Conservation (phyloP, 352 stramenopile species). For the Pythium volutum region DNA sequence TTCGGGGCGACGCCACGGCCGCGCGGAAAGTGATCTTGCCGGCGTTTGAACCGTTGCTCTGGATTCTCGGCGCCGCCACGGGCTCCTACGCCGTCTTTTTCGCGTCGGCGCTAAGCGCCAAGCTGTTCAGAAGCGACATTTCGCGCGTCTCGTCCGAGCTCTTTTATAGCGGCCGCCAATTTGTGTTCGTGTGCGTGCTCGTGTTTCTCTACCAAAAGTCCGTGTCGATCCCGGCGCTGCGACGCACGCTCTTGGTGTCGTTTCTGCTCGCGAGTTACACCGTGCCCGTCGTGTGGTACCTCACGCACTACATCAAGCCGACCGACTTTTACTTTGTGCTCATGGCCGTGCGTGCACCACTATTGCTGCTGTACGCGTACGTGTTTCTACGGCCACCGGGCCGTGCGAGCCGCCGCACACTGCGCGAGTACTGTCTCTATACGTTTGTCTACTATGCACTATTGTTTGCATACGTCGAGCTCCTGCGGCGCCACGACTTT, state of each 20-base stretch:
- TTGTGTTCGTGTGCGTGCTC: conserved; percentile 44
- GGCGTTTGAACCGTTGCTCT: conserved; percentile 64
- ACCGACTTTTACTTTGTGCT: conserved; percentile 21
- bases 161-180: conserved; percentile 50
- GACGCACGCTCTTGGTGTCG: conserved; percentile 39
- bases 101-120: conserved; percentile 34
- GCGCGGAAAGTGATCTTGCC: conserved; percentile 65
- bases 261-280: conserved; percentile 49
- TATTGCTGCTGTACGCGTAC: conserved; percentile 41
- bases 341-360: conserved; percentile 26
- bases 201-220: conserved; percentile 64
- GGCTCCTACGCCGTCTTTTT: conserved; percentile 17
- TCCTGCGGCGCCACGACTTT: conserved; percentile 28
- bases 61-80: conserved; percentile 30
- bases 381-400: conserved; percentile 38
- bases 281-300: conserved; percentile 46
- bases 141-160: conserved; percentile 32
- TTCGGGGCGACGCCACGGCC: conserved; percentile 44
- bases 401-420: conserved; percentile 37
- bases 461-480: conserved; percentile 23
- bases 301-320: conserved; percentile 11
- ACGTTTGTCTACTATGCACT: conserved; percentile 31
- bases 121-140: conserved; percentile 31
- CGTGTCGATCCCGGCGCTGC: conserved; percentile 49
- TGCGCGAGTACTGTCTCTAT: conserved; percentile 58